phyloP scores from a whole-genome alignment of 306 rosid species.

The Purshia tridentata region DNA sequence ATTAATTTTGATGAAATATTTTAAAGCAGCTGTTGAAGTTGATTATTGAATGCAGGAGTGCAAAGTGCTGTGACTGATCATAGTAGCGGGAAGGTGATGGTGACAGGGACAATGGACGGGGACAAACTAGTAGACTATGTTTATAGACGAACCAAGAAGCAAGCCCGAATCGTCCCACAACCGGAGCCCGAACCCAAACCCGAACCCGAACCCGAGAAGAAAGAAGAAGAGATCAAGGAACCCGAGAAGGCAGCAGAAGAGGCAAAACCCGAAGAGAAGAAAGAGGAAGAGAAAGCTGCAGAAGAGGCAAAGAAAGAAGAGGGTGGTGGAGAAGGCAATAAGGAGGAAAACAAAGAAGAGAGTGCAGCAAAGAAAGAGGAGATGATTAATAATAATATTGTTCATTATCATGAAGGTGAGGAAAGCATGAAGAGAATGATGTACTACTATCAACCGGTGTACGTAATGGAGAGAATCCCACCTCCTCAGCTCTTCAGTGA shows the following conservation, averaged over 20 bases:
- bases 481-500: slow-evolving; percentile 95
- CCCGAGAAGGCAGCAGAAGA: slow-evolving; percentile 41
- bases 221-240: slow-evolving; percentile 45
- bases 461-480: slow-evolving; percentile 66
- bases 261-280: slow-evolving; percentile 46
- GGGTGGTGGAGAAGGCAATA: slow-evolving; percentile 22
- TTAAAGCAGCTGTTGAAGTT: too few relatives aligned
- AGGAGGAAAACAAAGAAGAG: slow-evolving; percentile 34
- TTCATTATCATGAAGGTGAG: slow-evolving; percentile 31
- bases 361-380: slow-evolving; percentile 33
- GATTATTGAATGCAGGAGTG: slow-evolving; percentile 51
- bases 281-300: slow-evolving; percentile 18
- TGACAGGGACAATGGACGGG: slow-evolving; percentile 85
- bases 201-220: slow-evolving; percentile 43
- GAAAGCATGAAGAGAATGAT: slow-evolving; percentile 79
- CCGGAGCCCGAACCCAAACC: slow-evolving; percentile 61
- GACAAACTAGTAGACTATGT: slow-evolving; percentile 82
- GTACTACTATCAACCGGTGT: slow-evolving; percentile 67
- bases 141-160: slow-evolving; percentile 79
- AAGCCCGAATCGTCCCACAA: slow-evolving; percentile 75
- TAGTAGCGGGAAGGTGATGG: slow-evolving; percentile 66
- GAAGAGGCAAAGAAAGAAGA: slow-evolving; percentile 50
- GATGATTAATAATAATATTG: background rate
- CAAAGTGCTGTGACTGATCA: slow-evolving; percentile 75
- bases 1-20: too few relatives aligned